phyloP scores from a whole-genome alignment of 2,329 filamentous ascomycete genomes.

The Fusarium tanahbumbuense region DNA sequence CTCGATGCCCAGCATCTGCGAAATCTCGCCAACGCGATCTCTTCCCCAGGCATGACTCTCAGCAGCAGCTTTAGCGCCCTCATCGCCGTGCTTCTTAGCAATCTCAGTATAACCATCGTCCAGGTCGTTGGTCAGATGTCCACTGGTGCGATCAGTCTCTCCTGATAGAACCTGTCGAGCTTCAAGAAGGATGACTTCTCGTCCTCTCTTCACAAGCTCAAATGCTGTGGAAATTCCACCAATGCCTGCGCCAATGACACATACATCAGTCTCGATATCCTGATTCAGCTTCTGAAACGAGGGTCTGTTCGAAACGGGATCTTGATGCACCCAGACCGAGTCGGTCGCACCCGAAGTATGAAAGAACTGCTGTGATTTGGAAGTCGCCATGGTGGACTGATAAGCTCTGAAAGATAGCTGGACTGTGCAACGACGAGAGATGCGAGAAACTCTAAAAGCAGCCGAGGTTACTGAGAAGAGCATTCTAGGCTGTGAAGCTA shows the following conservation, averaged over 20 bases:
- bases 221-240: constrained; percentile 32
- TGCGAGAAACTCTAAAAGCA: constrained; percentile 3
- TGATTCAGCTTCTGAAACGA: constrained; percentile 3
- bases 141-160: constrained; percentile 65
- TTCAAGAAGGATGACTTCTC: constrained; percentile 64
- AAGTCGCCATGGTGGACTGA: constrained; percentile 19
- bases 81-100: constrained; percentile 62
- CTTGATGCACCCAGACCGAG: constrained; percentile 64
- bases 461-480: constrained; percentile 13
- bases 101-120: constrained; percentile 66
- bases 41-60: constrained; percentile 67
- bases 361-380: constrained; percentile 29
- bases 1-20: constrained; percentile 61
- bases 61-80: constrained; percentile 60
- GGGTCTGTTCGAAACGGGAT: constrained; percentile 54
- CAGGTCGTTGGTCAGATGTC: constrained; percentile 65
- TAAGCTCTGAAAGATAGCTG: constrained; percentile 14
- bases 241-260: constrained; percentile 33
- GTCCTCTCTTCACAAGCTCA: constrained; percentile 60
- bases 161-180: constrained; percentile 65
- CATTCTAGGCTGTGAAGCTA: constrained; percentile 4
- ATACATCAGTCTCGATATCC: constrained; percentile 28
- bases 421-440: constrained; percentile 5
- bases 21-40: constrained; percentile 62
- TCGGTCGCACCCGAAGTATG: constrained; percentile 62